Evolutionary conservation across 306 rosid genomes (phyloP).

Genomic region (Cucumis hystrix): DNA sequence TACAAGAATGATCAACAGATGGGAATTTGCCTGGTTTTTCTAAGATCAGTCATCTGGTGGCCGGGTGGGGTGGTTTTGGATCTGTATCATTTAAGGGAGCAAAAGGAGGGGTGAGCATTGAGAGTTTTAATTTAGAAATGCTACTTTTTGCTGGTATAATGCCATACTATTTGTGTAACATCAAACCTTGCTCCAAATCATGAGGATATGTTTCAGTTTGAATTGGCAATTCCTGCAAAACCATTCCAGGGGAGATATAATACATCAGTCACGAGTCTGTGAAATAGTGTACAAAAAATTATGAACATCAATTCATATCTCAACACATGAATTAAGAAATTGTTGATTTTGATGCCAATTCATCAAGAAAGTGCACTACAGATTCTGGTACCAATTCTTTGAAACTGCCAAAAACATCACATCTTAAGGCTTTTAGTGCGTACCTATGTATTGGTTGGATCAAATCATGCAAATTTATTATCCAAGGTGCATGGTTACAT

Average conservation of each 20-base stretch:
- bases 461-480: not conserved
- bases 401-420: not conserved
- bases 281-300: not conserved
- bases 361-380: not conserved
- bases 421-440: not conserved
- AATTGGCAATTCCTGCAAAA: slow-evolving; percentile 14
- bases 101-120: not conserved
- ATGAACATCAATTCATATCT: not conserved
- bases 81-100: not conserved
- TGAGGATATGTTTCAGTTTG: not conserved
- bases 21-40: not conserved
- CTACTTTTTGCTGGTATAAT: not conserved
- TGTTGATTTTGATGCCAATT: not conserved
- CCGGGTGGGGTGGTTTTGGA: not conserved
- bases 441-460: slow-evolving; percentile 29
- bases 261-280: not conserved
- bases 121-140: not conserved
- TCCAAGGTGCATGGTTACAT: slow-evolving; percentile 3
- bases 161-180: not conserved
- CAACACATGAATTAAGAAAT: not conserved
- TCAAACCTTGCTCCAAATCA: not conserved
- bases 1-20: not conserved
- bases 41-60: not conserved
- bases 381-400: not conserved
- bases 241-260: slow-evolving; percentile 2